Base-by-base conservation (phyloP, 345 rosid species). In the Camelina hispida region DNA sequence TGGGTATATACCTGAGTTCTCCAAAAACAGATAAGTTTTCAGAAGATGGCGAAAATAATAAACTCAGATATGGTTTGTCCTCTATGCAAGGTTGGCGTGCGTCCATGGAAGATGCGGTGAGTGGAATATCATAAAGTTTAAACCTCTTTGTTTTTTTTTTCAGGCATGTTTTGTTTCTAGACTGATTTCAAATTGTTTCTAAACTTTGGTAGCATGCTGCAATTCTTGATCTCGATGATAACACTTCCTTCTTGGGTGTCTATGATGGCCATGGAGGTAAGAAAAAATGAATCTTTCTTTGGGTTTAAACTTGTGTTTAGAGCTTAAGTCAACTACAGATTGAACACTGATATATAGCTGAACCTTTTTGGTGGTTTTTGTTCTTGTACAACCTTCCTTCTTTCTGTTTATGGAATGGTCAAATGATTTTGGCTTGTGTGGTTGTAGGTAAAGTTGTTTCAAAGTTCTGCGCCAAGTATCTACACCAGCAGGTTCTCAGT, bases 71-170 rank as follows among this genome's bases (percentile, higher is more conserved):
- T 82, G 97, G 99, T 47, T 75, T 95, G 74, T 90, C 97, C 9
- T 95, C 97, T 17, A 95, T 95, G 99, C 99, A 95, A 86, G 99
- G 99, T 59, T 92, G 99, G 99, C 99, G 99, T 46, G 88, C 97
- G 20, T 78, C 90, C 43, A 95, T 95, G 99, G 99, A 95, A 85
- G 99, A 95, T 79, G 97, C 99, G 8, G 99, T 94, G 84, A 90
- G 97, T 86, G 53, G n/a, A 9, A 14, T 2, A 28, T 50, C 25
- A 42, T 3, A 18, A 44, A 65, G 38, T 50, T 78, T 4, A 47
- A 66, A 48, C 40, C 72, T 78, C n/a, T n/a, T n/a, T n/a, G n/a
- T n/a, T 28, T 56, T 15, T 56, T 55, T 25, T 28, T 56, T 55
- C 14, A 3, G 11, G 23, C 40, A 16, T 28, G 5, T 60, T 50